A percentile compares a stretch with the other conserved stretches of the same genome.
Evolutionary conservation across 176 grass and related monocot genomes (phyloP).

Genomic region (Areca catechu): DNA sequence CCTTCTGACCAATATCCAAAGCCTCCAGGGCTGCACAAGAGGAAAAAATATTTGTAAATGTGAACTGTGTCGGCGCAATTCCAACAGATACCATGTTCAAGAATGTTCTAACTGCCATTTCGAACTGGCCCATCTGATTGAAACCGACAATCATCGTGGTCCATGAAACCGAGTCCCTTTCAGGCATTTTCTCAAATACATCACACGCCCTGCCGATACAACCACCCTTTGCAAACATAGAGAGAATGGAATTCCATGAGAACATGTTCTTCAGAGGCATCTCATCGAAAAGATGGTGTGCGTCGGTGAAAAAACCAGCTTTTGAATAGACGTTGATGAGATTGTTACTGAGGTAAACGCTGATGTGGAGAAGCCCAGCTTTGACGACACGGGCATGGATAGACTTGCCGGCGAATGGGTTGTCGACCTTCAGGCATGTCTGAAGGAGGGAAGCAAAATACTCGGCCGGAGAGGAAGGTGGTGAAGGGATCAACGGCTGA

Average conservation of each 20-base stretch:
- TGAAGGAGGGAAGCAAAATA: conserved; percentile 49
- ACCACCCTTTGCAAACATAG: conserved; percentile 44
- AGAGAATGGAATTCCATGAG: conserved; percentile 74
- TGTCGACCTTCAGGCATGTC: conserved; percentile 14
- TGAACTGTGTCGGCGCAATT: conserved; percentile 52
- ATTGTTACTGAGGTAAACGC: conserved; percentile 67
- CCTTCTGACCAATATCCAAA: conserved; percentile 25
- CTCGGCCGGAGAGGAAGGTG: conserved; percentile 6
- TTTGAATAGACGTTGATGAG: conserved; percentile 52
- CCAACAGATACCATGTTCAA: conserved; percentile 50
- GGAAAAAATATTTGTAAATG: conserved; percentile 63
- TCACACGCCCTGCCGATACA: conserved; percentile 23
- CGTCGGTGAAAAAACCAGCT: conserved; percentile 15
- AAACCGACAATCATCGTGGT: conserved; percentile 64
- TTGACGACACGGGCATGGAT: conserved; percentile 67
- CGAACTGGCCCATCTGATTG: conserved; percentile 41
- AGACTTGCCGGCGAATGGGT: conserved; percentile 26
- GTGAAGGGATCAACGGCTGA: no score
- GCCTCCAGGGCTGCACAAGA: conserved; percentile 30
- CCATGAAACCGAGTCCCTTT: conserved; percentile 68
- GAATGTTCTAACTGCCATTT: conserved; percentile 34
- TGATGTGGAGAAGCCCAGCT: conserved; percentile 37
- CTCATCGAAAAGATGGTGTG: conserved; percentile 37
- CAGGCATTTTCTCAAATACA: conserved; percentile 62
- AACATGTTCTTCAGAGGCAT: conserved; percentile 49